Evolutionary conservation across 768 basidiomycete species (phyloP), one percentile per base, ranked within the genome.

Genomic region (Multifurca ochricompacta): DNA sequence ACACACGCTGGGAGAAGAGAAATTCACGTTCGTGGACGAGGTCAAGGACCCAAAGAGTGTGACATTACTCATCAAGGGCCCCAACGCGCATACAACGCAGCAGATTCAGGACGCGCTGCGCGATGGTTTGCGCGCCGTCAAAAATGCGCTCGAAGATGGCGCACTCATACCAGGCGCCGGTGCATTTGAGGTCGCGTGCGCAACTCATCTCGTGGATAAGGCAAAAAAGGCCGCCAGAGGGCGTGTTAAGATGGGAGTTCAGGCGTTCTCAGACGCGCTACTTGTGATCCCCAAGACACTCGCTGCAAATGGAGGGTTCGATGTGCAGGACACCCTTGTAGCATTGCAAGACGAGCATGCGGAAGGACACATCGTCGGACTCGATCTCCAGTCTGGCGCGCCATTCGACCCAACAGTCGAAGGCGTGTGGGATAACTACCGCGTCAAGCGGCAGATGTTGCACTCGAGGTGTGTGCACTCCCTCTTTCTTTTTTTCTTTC

Each of bases 21-120:
- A 98, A 67, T 99, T 79, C 70, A 99, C 96, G 0, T 98, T 98
- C 67, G 76, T 99, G 51, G 96, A 98, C 70, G 90, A 99, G 60
- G 95, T 97, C 69, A 91, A 87, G 71, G 81, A 86, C 56, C 95
- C 96, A 27, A 94, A 90, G 77, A 87, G 84, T 53, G 96, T 97
- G 49, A 98, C 96, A 4, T 77, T 99, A 53, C 78, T 99, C 58
- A 89, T 99, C 75, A 99, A 99, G 72, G 96, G 94, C 25, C 96
- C 95, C 50, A 98, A 99, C 71, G 78, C 85, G 10, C 91, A 98
- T 73, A 98, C 94, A 51, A 97, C 84, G 59, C 83, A 90, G 59
- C 96, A 96, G 71, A 94, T 96, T 59, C 88, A 93, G 71, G 96
- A 99, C 68, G 96, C 94, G n/a, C 78, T 99, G 49, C 86, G 96